Evolutionary conservation across 2,329 filamentous ascomycete species (phyloP).

Genomic region (Hymenoscyphus fructigenus): DNA sequence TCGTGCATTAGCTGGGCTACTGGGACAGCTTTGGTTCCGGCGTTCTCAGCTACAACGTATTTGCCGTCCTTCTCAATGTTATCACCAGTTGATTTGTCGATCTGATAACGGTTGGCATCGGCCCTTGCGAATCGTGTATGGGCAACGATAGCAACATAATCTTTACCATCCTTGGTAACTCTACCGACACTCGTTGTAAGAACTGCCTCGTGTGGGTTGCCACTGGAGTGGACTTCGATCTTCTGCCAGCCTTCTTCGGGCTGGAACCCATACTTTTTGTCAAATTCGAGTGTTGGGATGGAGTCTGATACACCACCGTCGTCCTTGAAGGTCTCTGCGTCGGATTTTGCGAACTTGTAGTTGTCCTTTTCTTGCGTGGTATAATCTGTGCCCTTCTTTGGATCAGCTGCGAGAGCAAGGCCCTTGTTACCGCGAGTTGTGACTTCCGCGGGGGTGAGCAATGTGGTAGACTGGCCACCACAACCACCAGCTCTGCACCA

Average conservation of each 20-base stretch:
- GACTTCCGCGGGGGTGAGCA: too few relatives aligned
- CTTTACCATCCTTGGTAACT: not conserved
- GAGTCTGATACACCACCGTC: not conserved
- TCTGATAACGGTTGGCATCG: not conserved
- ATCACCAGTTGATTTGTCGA: not conserved
- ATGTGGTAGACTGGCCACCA: too few relatives aligned
- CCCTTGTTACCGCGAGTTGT: not conserved
- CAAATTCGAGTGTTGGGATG: not conserved
- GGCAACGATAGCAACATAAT: conserved; percentile 7
- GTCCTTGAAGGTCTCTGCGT: not conserved
- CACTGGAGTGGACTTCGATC: not conserved
- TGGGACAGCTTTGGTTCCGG: not conserved
- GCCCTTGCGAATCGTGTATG: not conserved
- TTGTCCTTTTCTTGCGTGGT: not conserved
- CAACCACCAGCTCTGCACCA: too few relatives aligned
- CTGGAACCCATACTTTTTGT: conserved; percentile 5
- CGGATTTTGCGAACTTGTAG: not conserved
- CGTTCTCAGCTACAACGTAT: not conserved
- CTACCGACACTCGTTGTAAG: conserved; percentile 2
- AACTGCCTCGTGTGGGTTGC: not conserved
- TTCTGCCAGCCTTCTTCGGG: not conserved
- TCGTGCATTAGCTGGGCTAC: conserved; percentile 1
- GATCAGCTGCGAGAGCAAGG: not conserved
- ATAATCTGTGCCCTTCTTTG: not conserved
- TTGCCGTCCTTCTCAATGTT: not conserved